Percentiles rank a stretch among this genome's conserved stretches.
phyloP scores from a whole-genome alignment of 441 rosid genomes.

The Adansonia rubrostipa region DNA sequence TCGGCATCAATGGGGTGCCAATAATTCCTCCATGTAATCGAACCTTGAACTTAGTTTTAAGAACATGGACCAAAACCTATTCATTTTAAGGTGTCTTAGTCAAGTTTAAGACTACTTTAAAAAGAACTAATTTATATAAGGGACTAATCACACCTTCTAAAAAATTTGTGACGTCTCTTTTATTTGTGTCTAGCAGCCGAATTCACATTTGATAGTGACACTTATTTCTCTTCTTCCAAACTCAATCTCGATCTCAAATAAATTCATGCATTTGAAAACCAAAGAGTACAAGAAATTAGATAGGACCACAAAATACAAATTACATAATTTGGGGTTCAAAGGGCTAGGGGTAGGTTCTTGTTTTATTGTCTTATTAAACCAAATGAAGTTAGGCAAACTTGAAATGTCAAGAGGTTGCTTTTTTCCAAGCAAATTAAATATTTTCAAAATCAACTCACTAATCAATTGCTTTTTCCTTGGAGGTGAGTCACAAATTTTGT shows the following conservation, averaged over 20 bases:
- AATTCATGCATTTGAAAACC: neutral
- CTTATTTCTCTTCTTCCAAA: neutral
- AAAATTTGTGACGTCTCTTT: too few species aligned
- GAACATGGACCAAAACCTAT: too few species aligned
- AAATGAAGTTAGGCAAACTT: neutral
- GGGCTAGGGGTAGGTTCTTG: neutral
- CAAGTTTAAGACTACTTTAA: too few species aligned
- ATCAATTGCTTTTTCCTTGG: neutral
- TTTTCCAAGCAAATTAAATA: conserved; percentile 6
- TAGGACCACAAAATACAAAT: neutral
- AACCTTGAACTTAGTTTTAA: too few species aligned
- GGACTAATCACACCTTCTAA: too few species aligned
- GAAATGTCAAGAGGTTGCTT: neutral
- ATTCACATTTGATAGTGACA: too few species aligned
- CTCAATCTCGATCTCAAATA: neutral
- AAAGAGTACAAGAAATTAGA: neutral
- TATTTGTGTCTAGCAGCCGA: too few species aligned
- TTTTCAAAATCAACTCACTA: neutral
- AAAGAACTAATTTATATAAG: too few species aligned
- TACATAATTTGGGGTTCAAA: neutral
- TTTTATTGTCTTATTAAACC: conserved; percentile 12
- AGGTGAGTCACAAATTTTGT: neutral
- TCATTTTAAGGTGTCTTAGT: too few species aligned
- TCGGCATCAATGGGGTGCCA: too few species aligned
- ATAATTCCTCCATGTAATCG: too few species aligned